Evolutionary conservation across 176 grass and related monocot genomes (phyloP), one percentile per base, ranked within the genome.

Genomic region (Zea mays): DNA sequence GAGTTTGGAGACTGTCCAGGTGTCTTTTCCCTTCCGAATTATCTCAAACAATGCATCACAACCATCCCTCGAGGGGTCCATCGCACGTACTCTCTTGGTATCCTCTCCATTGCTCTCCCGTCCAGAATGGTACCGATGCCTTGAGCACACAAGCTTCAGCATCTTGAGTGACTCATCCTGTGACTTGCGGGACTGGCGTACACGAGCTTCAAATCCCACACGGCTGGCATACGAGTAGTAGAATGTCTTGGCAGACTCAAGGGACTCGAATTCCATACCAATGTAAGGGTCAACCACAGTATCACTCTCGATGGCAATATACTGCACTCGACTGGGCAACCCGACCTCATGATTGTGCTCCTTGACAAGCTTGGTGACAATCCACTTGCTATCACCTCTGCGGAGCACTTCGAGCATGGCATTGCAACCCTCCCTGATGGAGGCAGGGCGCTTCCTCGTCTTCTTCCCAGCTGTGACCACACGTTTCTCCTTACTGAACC

Each of bases 81-180:
- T 76, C 34, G 75, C 82, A 41, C 77, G 86, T 19, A 87, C 62
- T 78, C 75, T 87, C 79, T 87, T 90, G 51, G 34, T 60, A 71
- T 93, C 85, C n/a, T 90, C 87, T 66, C 71, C 85, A 57, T 54
- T 67, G 54, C 77, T 88, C 51, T 97, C 94, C 73, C 90, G 80
- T 39, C 91, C 91, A 42, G 89, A 92, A 76, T 97, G 94, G 77
- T 94, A 90, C 2, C 94, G 84, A 70, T 97, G 94, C 74, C 86
- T 97, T 1, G 94, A 97, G 82, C 94, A 97, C 67, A 97, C 94
- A 69, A 97, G 94, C 76, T 97, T 97, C 69, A 97, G 73, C 94
- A 97, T 97, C 85, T 97, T 97, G 58, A 94, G 79, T 69, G 94
- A 90, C 39, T 97, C 91, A 71, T 92, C 94, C 10, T 94, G 89